phyloP scores from a whole-genome alignment of 768 basidiomycete genomes.

The Collybia mongolica region DNA sequence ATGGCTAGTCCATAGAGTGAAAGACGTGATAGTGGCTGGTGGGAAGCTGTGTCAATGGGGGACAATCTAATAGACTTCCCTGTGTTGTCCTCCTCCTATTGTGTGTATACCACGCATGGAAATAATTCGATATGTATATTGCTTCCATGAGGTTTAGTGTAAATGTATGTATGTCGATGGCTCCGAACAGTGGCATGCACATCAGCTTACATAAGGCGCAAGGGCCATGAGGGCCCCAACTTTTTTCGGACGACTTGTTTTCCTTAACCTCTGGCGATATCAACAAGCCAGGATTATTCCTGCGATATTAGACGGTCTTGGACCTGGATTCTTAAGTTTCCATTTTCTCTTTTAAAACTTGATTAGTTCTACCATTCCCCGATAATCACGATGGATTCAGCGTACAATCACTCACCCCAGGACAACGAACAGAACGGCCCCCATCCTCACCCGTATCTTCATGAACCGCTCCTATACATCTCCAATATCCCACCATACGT shows the following conservation, averaged over 20 bases:
- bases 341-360: constrained; percentile 14
- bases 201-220: constrained; percentile 15
- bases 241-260: constrained; percentile 11
- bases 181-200: constrained; percentile 2
- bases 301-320: constrained; percentile 9
- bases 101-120: not conserved
- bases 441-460: constrained; percentile 78
- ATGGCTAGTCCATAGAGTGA: too few species aligned
- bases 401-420: constrained; percentile 34
- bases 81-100: not conserved
- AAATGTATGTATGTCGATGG: too few species aligned
- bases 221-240: constrained; percentile 1
- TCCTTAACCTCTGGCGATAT: constrained; percentile 23
- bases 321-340: constrained; percentile 8
- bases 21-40: too few species aligned
- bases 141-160: too few species aligned
- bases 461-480: constrained; percentile 81
- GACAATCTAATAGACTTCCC: not conserved
- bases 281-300: constrained; percentile 17
- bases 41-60: not conserved
- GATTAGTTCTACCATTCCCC: constrained; percentile 16
- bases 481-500: constrained; percentile 73
- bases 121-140: too few species aligned
- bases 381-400: constrained; percentile 44
- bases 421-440: constrained; percentile 31